Percentiles rank a stretch among this genome's conserved stretches.
These are phyloP conservation scores for Didymella sp. DNA, from an alignment of 2,329 filamentous ascomycete species.

Conservation along the genomic window DNA sequence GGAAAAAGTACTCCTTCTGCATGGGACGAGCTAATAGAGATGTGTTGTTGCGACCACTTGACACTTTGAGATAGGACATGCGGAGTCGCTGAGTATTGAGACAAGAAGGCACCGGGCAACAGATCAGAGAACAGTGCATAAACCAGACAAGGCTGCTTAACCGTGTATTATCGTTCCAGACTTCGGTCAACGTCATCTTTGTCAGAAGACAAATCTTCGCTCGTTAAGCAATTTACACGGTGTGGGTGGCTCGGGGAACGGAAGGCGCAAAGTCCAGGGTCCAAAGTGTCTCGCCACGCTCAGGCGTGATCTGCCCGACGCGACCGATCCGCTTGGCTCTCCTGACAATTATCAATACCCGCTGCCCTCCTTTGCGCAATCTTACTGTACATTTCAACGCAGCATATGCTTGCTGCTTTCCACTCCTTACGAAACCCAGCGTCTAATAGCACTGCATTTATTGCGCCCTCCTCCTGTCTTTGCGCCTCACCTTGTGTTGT, in stretches of 20 bases:
- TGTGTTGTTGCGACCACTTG: too few species aligned
- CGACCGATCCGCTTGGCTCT: constrained; percentile 20
- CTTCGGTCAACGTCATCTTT: background rate
- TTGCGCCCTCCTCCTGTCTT: background rate
- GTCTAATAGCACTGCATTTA: background rate
- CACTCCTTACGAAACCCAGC: background rate
- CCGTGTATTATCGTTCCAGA: background rate
- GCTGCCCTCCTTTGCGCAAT: constrained; percentile 8
- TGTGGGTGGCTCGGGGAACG: constrained; percentile 4
- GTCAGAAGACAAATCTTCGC: background rate
- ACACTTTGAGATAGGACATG: too few species aligned
- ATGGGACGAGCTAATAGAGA: too few species aligned
- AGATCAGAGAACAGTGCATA: background rate
- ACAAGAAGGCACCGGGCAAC: background rate
- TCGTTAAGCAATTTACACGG: background rate
- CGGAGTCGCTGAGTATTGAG: too few species aligned
- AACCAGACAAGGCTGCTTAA: background rate
- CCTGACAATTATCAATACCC: constrained; percentile 19
- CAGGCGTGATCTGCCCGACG: constrained; percentile 18
- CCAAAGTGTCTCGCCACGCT: constrained; percentile 19
- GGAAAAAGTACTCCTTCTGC: too few species aligned
- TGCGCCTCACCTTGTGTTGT: background rate
- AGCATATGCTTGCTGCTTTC: constrained; percentile 3
- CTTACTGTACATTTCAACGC: constrained; percentile 11
- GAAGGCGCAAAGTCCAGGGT: constrained; percentile 13